Base-by-base conservation (phyloP, 306 rosid species). In the Malus fusca region DNA sequence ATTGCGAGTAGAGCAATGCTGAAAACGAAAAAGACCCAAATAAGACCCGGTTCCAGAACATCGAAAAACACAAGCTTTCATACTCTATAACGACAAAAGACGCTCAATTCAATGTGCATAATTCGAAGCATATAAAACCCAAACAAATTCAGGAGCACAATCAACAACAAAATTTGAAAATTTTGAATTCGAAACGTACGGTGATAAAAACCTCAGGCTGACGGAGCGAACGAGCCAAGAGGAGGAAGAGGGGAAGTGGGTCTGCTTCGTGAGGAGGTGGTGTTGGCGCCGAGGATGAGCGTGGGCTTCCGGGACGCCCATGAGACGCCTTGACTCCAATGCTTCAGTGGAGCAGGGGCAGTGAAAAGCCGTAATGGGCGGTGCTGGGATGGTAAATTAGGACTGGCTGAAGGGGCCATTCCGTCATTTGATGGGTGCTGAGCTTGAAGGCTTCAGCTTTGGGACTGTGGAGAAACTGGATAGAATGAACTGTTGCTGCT, bases 301-400 rank as follows among this genome's bases (percentile, higher is more conserved):
- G 71, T 73, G 88, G 85, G 87, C 78, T 69, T 87, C 87, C 69
- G 87, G 64, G 69, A 79, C 81, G 68, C 74, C 95, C 92, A 90
- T 81, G 87, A 87, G 73, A 46, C 82, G 75, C 73, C 35, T 30
- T 58, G 68, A 59, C 28, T 76, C 73, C 33, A 78, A 77, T 69
- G 79, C 71, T 63, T 80, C 84, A 61, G 82, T 53, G 74, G 30
- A 67, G 77, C 59, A 77, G 8, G 73, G 77, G 74, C 67, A 82
- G 66, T 21, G 51, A 80, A 74, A 63, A 74, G 85, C 76, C 82
- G 81, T 48, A 65, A 58, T 28, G 70, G 44, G 55, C 7, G 53
- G 71, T 28, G 3, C 68, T 66, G 64, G 69, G 59, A 26, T 33
- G 66, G 84, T 26, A 65, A 82, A 63, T 46, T 60, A 28, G 75